Evolutionary conservation across 306 rosid species (phyloP).

Genomic region (Medicago lupulina): DNA sequence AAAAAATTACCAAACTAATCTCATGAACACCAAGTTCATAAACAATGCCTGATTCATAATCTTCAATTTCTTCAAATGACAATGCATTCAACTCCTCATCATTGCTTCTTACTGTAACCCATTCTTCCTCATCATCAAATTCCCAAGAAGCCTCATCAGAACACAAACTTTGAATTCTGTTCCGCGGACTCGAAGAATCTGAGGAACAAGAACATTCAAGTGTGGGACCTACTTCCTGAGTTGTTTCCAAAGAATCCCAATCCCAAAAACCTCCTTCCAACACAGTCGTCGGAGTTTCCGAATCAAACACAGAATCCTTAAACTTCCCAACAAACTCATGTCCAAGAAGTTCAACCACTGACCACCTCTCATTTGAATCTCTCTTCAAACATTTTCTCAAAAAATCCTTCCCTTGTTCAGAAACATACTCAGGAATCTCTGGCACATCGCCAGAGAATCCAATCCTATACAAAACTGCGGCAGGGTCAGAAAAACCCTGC

Average conservation of each 20-base stretch:
- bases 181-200: slow-evolving; percentile 36
- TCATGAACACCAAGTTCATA: background rate
- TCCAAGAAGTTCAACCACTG: slow-evolving; percentile 50
- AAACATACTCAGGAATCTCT: slow-evolving; percentile 63
- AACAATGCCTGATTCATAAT: slow-evolving; percentile 22
- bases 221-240: slow-evolving; percentile 32
- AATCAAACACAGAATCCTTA: slow-evolving; percentile 36
- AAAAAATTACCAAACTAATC: slow-evolving; percentile 14
- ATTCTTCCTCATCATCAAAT: slow-evolving; percentile 41
- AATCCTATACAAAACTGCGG: slow-evolving; percentile 62
- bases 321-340: slow-evolving; percentile 62
- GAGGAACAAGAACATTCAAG: slow-evolving; percentile 17
- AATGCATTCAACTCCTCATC: slow-evolving; percentile 26
- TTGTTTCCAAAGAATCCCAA: slow-evolving; percentile 53
- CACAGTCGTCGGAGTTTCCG: slow-evolving; percentile 68
- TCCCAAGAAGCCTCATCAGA: slow-evolving; percentile 51
- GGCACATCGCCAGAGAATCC: slow-evolving; percentile 67
- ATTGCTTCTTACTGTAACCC: slow-evolving; percentile 75
- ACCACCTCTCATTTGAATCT: slow-evolving; percentile 71
- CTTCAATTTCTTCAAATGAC: slow-evolving; percentile 14
- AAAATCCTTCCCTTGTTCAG: slow-evolving; percentile 76
- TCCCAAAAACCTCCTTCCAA: slow-evolving; percentile 63
- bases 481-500: slow-evolving; percentile 60
- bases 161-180: slow-evolving; percentile 60
- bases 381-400: slow-evolving; percentile 68